Percentiles rank a stretch among this genome's conserved stretches.
These are phyloP conservation scores for Suaeda aralocaspica DNA, from an alignment of 148 eudicot genomes.

Conservation along the genomic window DNA sequence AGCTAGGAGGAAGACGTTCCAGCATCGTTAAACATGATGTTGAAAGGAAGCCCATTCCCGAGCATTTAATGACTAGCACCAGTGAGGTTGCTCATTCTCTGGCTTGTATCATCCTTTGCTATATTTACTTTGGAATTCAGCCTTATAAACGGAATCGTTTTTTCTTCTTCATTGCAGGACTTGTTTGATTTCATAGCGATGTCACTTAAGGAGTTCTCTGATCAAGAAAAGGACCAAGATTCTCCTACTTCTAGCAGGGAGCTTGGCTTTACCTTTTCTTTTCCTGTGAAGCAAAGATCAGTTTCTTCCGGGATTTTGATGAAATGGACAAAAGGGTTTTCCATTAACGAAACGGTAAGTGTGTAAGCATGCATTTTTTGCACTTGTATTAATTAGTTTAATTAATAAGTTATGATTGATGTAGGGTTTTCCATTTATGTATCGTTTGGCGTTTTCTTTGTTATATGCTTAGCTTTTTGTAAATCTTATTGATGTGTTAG, in stretches of 20 bases:
- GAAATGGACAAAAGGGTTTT: conserved; percentile 89
- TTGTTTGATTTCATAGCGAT: conserved; percentile 78
- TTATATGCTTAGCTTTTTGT: not conserved
- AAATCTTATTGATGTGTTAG: not conserved
- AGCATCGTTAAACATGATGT: conserved; percentile 42
- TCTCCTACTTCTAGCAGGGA: conserved; percentile 44
- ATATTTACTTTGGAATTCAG: not conserved
- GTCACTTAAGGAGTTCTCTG: conserved; percentile 58
- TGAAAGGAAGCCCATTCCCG: conserved; percentile 61
- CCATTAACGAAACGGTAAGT: conserved; percentile 80
- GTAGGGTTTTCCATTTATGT: too few relatives aligned
- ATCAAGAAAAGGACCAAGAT: conserved; percentile 40
- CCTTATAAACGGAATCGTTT: conserved; percentile 2
- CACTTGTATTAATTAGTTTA: not conserved
- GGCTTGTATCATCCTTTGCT: conserved; percentile 11
- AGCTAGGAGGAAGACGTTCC: conserved; percentile 58
- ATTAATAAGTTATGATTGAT: not conserved
- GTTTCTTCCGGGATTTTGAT: conserved; percentile 65
- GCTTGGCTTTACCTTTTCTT: conserved; percentile 89
- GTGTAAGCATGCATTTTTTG: conserved; percentile 3
- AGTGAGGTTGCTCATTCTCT: conserved; percentile 54
- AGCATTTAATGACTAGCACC: conserved; percentile 71
- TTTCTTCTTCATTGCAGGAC: conserved; percentile 49
- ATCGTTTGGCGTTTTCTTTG: not conserved
- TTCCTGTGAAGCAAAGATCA: conserved; percentile 85